Evolutionary conservation across 495 filamentous ascomycete species (phyloP), one percentile per base, ranked within the genome.

Genomic region (Polyplosphaeria fusca): DNA sequence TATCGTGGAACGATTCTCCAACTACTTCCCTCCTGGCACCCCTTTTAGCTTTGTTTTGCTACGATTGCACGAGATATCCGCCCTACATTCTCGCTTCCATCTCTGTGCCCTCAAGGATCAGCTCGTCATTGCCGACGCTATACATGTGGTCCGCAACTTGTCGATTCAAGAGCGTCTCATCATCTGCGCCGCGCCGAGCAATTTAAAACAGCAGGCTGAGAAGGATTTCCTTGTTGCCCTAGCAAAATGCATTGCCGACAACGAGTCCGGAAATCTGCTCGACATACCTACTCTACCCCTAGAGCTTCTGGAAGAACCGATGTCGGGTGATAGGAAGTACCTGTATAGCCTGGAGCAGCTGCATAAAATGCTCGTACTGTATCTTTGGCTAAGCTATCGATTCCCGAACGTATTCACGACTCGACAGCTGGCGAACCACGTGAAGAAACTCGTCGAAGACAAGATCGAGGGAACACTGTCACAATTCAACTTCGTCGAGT

Each of bases 361-460:
- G 20, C 94, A 98, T 72, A 89, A 87, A 66, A 74, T 81, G 14
- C 70, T 97, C 27, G 86, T 92, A 18, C 70, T 92, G 18, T 98
- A 96, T 63, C 75, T 91, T 5, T 98, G 93, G 93, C 76, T 97
- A 16, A 82, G 81, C 53, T 87, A 77, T 60, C 76, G 83, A 3
- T 85, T 85, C 58, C 67, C 84, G 11, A 89, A 91, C 46, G 78
- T 95, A 11, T 96, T 97, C 68, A 79, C 77, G 11, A 87, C 86
- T 57, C 82, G 90, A 57, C 76, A 76, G 24, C 79, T 96, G 20
- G 89, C 88, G 1, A 81, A 86, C 47, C 85, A 95, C 69, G 81
- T 89, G 30, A 96, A 96, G 70, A 67, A 70, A 18, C 57, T 95
- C 43, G 85, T 90, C 14, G 91, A 97, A 73, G 76, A 81, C 24